phyloP scores from a whole-genome alignment of 257 asterid genomes.

The Ballota nigra region DNA sequence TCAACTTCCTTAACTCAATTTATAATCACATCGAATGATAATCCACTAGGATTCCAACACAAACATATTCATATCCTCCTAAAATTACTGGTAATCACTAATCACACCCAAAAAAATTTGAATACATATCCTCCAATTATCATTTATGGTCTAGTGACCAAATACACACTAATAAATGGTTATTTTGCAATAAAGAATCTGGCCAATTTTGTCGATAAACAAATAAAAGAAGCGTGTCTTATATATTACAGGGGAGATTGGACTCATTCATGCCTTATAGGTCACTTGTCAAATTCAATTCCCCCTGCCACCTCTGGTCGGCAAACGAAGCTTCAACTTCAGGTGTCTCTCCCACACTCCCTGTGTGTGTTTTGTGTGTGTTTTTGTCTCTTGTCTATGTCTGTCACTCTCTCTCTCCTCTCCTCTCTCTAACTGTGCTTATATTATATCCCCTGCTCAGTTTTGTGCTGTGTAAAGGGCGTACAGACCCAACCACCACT shows the following conservation, averaged over 20 bases:
- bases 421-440: slow-evolving; percentile 5
- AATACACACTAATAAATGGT: no score
- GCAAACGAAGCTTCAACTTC: slow-evolving; percentile 33
- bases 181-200: no score
- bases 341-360: slow-evolving; percentile 30
- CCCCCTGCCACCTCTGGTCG: slow-evolving; percentile 43
- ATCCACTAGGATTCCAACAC: no score
- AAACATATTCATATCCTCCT: no score
- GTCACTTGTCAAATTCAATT: slow-evolving; percentile 36
- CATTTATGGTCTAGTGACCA: no score
- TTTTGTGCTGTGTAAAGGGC: slow-evolving; percentile 26
- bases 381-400: slow-evolving; percentile 27
- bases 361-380: slow-evolving; percentile 20
- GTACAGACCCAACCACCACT: slow-evolving; percentile 32
- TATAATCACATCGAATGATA: no score
- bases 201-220: neutral
- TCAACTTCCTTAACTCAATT: neutral
- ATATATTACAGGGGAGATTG: neutral
- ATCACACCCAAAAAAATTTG: no score
- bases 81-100: no score
- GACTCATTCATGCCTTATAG: neutral
- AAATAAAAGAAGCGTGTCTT: neutral
- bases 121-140: no score
- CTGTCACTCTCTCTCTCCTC: slow-evolving; percentile 10
- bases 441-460: no score